Evolutionary conservation across 768 basidiomycete genomes (phyloP).

Genomic region (Termitomyces sp.): DNA sequence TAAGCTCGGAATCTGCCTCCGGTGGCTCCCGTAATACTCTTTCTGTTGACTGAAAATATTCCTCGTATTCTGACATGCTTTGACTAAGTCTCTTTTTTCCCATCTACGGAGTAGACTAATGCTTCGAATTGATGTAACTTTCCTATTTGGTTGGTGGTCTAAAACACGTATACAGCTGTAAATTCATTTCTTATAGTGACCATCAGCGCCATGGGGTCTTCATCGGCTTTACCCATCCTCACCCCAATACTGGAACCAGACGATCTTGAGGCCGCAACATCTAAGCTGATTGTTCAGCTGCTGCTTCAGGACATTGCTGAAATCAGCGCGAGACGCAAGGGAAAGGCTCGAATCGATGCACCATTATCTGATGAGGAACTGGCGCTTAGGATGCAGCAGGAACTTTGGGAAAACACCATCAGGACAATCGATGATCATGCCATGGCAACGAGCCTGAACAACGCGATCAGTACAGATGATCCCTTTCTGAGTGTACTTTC

Average conservation of each 20-base stretch:
- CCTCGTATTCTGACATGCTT: background rate
- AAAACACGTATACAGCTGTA: background rate
- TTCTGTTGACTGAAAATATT: background rate
- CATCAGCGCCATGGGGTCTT: constrained; percentile 1
- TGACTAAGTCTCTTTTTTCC: background rate
- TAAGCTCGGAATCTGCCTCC: background rate
- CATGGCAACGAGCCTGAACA: constrained; percentile 14
- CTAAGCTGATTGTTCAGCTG: constrained; percentile 7
- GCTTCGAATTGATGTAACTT: no score
- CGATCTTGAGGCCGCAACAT: constrained; percentile 8
- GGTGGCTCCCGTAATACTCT: background rate
- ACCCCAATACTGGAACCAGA: background rate
- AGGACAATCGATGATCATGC: constrained; percentile 6
- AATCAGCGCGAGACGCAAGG: constrained; percentile 13
- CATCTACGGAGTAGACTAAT: background rate
- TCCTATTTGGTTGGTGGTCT: background rate
- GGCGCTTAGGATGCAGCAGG: constrained; percentile 11
- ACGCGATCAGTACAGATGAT: constrained; percentile 11
- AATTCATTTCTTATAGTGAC: background rate
- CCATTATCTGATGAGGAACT: constrained; percentile 16
- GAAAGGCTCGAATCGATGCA: constrained; percentile 14
- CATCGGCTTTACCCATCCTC: background rate
- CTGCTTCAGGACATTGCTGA: constrained; percentile 8
- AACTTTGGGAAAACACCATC: constrained; percentile 5
- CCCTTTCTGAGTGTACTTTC: constrained; percentile 6